phyloP scores from a whole-genome alignment of 2,329 filamentous ascomycete species.

The Clonostachys rhizophaga region DNA sequence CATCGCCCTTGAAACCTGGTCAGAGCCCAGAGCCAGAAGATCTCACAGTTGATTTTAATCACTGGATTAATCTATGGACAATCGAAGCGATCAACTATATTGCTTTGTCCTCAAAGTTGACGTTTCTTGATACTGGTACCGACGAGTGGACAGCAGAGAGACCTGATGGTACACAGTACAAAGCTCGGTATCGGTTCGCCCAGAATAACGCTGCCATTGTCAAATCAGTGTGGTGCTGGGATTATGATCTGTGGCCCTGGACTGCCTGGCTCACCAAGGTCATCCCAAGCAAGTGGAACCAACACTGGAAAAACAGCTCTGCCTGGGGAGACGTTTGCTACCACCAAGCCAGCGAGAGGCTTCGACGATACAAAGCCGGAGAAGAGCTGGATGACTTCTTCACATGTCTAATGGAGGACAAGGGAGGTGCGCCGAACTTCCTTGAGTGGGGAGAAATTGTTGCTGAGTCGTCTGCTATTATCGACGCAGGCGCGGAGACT shows the following conservation, averaged over 20 bases:
- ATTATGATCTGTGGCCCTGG: background rate
- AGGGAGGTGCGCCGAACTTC: conserved; percentile 27
- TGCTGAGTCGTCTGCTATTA: conserved; percentile 49
- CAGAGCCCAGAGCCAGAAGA: background rate
- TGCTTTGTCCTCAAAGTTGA: background rate
- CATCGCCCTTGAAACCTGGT: background rate
- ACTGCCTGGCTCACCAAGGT: background rate
- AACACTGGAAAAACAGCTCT: background rate
- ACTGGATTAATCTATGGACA: conserved; percentile 1
- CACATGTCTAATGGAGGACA: conserved; percentile 45
- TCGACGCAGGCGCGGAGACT: conserved; percentile 44
- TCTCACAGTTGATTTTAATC: background rate
- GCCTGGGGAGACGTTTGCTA: background rate
- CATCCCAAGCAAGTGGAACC: background rate
- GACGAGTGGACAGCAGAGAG: background rate
- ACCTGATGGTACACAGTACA: background rate
- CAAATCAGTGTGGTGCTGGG: background rate
- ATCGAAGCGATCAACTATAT: conserved; percentile 1
- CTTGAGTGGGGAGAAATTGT: conserved; percentile 55
- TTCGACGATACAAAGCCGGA: conserved; percentile 37
- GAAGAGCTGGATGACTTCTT: conserved; percentile 58
- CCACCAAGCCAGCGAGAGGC: conserved; percentile 5
- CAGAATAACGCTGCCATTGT: background rate
- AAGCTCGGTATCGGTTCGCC: background rate
- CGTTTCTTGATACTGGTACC: background rate